phyloP scores from a whole-genome alignment of 1,139 yeast genomes.

The Blastobotrys proliferans region DNA sequence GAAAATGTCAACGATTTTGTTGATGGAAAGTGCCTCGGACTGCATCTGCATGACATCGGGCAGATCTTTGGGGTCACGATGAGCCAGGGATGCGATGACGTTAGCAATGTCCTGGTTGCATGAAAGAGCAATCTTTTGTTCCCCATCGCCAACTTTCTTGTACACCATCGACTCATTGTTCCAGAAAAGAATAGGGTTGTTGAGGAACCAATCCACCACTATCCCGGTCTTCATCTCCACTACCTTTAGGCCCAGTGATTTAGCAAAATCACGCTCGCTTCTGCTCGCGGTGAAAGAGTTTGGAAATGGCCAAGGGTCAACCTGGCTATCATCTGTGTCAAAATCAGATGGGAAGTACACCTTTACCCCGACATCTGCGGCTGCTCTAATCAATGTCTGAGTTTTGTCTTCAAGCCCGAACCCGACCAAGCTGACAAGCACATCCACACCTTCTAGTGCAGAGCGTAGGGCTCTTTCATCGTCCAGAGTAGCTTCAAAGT shows the following conservation, averaged over 20 bases:
- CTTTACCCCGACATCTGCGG: background rate
- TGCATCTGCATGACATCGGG: background rate
- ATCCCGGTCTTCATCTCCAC: background rate
- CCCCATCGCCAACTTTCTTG: slow-evolving; percentile 2
- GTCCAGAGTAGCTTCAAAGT: slow-evolving; percentile 17
- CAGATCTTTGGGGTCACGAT: background rate
- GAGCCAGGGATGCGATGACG: background rate
- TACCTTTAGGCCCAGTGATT: background rate
- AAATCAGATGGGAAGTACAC: slow-evolving; percentile 58
- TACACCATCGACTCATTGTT: background rate
- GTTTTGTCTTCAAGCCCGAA: slow-evolving; percentile 17
- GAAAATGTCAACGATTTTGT: background rate
- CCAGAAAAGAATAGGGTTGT: background rate
- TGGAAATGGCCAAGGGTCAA: slow-evolving; percentile 2
- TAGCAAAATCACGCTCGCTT: background rate
- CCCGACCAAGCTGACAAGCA: slow-evolving; percentile 22
- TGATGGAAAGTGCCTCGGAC: background rate
- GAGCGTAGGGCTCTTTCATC: slow-evolving; percentile 14
- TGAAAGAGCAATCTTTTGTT: background rate
- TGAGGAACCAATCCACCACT: slow-evolving; percentile 1
- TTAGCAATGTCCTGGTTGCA: slow-evolving; percentile 2
- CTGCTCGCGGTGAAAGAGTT: background rate
- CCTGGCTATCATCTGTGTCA: slow-evolving; percentile 31
- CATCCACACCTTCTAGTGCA: slow-evolving; percentile 4
- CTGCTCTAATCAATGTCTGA: background rate